These are phyloP conservation scores for Rhizoclosmatium hyalinum DNA, from an alignment of 371 early-diverging fungal genomes.

Conservation along the genomic window DNA sequence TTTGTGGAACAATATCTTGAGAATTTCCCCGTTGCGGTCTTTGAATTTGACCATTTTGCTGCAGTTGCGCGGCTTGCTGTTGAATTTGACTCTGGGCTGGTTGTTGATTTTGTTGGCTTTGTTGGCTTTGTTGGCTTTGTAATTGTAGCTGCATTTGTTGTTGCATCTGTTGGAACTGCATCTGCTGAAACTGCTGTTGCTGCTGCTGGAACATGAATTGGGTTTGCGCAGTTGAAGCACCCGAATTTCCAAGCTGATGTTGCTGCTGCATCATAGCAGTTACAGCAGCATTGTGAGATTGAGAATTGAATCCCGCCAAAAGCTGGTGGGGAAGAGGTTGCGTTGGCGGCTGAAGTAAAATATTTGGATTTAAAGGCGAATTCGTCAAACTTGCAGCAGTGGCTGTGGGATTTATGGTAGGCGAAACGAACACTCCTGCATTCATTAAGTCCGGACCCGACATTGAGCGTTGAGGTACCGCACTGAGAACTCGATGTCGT, in stretches of 20 bases:
- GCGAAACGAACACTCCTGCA: background rate
- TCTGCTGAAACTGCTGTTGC: background rate
- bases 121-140: slow-evolving; percentile 6
- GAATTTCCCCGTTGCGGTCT: background rate
- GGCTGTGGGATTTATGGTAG: background rate
- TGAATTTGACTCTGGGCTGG: background rate
- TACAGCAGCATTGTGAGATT: background rate
- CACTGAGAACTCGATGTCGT: background rate
- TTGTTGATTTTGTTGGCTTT: background rate
- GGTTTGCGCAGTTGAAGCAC: background rate
- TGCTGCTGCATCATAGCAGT: background rate
- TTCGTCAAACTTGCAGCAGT: background rate
- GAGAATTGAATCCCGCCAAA: background rate
- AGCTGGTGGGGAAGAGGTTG: background rate
- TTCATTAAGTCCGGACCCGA: background rate
- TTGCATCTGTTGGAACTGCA: background rate
- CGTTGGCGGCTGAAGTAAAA: background rate
- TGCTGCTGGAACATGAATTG: background rate
- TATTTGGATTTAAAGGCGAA: background rate
- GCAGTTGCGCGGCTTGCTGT: background rate
- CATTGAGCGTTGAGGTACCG: background rate
- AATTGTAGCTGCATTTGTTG: background rate
- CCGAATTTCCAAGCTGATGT: background rate
- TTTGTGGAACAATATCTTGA: background rate
- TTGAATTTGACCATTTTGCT: background rate